A percentile compares a stretch with the other conserved stretches of the same genome.
phyloP scores from a whole-genome alignment of 208 protist species.

The Angomonas desouzai region DNA sequence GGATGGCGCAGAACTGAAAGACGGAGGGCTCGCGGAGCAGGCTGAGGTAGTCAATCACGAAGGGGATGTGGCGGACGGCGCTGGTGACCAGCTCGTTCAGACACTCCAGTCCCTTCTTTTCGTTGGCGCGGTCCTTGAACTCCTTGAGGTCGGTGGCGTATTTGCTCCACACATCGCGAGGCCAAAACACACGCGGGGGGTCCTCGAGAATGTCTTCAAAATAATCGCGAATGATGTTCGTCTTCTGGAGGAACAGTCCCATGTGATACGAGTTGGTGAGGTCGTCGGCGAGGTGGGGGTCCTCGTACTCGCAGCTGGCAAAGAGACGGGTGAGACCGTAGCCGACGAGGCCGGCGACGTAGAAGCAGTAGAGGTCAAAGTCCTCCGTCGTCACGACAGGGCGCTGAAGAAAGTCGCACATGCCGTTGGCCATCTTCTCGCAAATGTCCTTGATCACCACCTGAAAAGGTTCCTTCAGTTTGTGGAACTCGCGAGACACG shows the following conservation, averaged over 20 bases:
- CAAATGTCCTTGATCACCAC: constrained; percentile 92
- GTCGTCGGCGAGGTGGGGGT: constrained; percentile 43
- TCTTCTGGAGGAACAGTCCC: constrained; percentile 98
- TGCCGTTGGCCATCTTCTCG: constrained; percentile 90
- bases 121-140: constrained; percentile 51
- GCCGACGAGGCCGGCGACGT: constrained; percentile 96
- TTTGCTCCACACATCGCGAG: constrained; percentile 79
- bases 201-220: constrained; percentile 93
- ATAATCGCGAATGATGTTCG: constrained; percentile 98
- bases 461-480: constrained; percentile 69
- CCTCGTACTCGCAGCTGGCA: constrained; percentile 78
- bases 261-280: constrained; percentile 89
- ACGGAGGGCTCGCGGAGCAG: constrained; percentile 72
- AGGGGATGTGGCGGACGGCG: constrained; percentile 88
- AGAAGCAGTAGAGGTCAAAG: constrained; percentile 97
- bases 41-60: constrained; percentile 86
- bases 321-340: constrained; percentile 94
- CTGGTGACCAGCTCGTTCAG: constrained; percentile 94
- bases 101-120: constrained; percentile 66
- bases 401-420: constrained; percentile 90
- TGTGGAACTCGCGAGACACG: constrained; percentile 60
- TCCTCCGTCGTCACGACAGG: constrained; percentile 78
- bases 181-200: constrained; percentile 93
- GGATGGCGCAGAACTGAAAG: constrained; percentile 96
- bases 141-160: constrained; percentile 69